These are phyloP conservation scores for Penicillium nucicola DNA, from an alignment of 495 filamentous ascomycete species.

Conservation along the genomic window DNA sequence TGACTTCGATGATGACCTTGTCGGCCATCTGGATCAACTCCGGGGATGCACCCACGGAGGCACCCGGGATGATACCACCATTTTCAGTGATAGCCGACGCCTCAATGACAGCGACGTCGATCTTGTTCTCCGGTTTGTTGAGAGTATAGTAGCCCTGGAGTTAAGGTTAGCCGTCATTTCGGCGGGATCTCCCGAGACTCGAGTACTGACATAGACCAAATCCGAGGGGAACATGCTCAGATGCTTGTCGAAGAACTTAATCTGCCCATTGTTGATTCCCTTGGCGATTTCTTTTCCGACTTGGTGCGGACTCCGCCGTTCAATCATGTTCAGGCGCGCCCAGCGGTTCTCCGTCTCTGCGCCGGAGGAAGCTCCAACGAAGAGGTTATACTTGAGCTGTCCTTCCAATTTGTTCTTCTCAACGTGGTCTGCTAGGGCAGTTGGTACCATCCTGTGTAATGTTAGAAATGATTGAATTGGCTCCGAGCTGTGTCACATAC, in stretches of 20 bases:
- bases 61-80: constrained; percentile 85
- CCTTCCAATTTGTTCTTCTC: constrained; percentile 86
- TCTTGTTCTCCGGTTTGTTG: constrained; percentile 65
- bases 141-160: constrained; percentile 74
- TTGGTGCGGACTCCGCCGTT: constrained; percentile 80
- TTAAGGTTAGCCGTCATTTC: constrained; percentile 11
- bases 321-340: constrained; percentile 85
- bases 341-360: constrained; percentile 91
- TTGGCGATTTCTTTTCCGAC: constrained; percentile 89
- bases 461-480: not conserved
- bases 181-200: constrained; percentile 28
- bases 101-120: constrained; percentile 85
- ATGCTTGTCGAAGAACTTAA: constrained; percentile 92
- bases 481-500: constrained; percentile 41
- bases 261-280: constrained; percentile 84
- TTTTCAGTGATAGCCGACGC: constrained; percentile 89
- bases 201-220: constrained; percentile 62
- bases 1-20: constrained; percentile 93
- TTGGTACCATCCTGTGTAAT: constrained; percentile 68
- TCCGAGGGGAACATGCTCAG: constrained; percentile 90
- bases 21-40: constrained; percentile 87
- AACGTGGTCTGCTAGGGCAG: constrained; percentile 82
- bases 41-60: constrained; percentile 80
- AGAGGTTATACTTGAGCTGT: constrained; percentile 77
- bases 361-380: constrained; percentile 85